Evolutionary conservation across 2,329 filamentous ascomycete genomes (phyloP), one percentile per base, ranked within the genome.

Genomic region (Thielaviopsis euricoi): DNA sequence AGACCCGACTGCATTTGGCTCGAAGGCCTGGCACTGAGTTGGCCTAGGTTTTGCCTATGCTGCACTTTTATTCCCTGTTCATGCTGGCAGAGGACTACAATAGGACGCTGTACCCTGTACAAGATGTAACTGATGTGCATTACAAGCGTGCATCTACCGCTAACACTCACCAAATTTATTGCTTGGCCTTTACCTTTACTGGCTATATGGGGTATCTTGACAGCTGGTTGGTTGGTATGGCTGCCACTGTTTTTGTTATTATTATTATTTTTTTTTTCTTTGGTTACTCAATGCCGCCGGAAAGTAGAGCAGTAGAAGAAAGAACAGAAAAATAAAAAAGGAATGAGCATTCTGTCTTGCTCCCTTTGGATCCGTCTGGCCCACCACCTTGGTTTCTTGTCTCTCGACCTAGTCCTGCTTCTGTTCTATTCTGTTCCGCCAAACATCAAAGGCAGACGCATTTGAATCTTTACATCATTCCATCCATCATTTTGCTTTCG

Each of bases 381-480:
- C 37, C 37, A 43, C 37, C 37, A 43, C 7, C 37, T 43, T 43
- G 6, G 15, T 43, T 17, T 43, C 37, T 17, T 33, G 29, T 33
- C 15, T 43, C 37, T n/a, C n/a, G n/a, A n/a, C 6, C 17, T 15
- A 43, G 37, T 5, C 17, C 17, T 43, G 37, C 37, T 15, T 43
- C 29, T 33, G 29, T 10, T 33, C 29, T 33, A 10, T 33, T 33
- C 9, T 43, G 37, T 43, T 43, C 22, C 48, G 21, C 53, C 21
- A 19, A 53, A 33, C 22, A 53, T 50, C 58, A 57, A 23, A 37
- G 54, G 55, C 48, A 49, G 48, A 48, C 53, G 33, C 37, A 55
- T 48, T 51, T 37, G 57, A 58, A 49, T 54, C 52, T 55, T 54
- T 58, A 58, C 57, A 58, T 58, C 52, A 58, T 58, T 55, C 55